A percentile compares a stretch with the other conserved stretches of the same genome.
phyloP scores from a whole-genome alignment of 371 early-diverging fungal species.

The Sporodiniella umbellata region DNA sequence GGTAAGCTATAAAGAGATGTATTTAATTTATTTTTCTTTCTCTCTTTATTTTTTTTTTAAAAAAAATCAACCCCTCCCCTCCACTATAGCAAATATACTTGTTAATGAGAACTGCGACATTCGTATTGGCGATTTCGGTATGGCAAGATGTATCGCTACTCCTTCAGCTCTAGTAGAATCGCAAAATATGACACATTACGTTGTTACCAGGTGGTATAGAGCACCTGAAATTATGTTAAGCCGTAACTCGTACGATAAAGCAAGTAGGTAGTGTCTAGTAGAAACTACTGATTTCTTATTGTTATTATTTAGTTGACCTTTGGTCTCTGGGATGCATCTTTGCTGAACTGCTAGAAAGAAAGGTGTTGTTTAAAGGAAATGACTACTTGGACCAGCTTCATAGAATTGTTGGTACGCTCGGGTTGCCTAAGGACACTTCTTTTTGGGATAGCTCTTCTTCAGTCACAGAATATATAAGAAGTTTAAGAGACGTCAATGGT shows the following conservation, averaged over 20 bases:
- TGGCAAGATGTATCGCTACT: conserved; percentile 39
- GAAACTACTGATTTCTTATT: conserved; percentile 22
- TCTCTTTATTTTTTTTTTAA: too few species aligned
- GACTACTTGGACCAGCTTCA: conserved; percentile 95
- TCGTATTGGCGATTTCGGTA: conserved; percentile 52
- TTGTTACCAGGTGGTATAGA: conserved; percentile 48
- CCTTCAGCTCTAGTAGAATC: conserved; percentile 20
- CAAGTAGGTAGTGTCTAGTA: conserved; percentile 24
- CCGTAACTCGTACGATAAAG: conserved; percentile 30
- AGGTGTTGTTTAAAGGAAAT: conserved; percentile 88
- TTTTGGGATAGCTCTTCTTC: conserved; percentile 43
- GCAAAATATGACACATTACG: conserved; percentile 43
- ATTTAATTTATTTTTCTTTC: neutral
- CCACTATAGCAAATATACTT: conserved; percentile 74
- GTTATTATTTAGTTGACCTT: conserved; percentile 89
- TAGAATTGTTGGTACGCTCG: conserved; percentile 89
- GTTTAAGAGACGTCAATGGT: conserved; percentile 52
- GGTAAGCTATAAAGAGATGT: conserved; percentile 19
- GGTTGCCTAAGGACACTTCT: conserved; percentile 86
- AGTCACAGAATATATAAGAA: conserved; percentile 38
- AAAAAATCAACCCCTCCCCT: too few species aligned
- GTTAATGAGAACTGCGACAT: conserved; percentile 88
- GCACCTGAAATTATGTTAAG: conserved; percentile 51
- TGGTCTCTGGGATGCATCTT: conserved; percentile 99
- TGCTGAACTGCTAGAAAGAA: conserved; percentile 95